phyloP scores from a whole-genome alignment of 164 flowering plant species.

The Tetrastigma voinierianum region DNA sequence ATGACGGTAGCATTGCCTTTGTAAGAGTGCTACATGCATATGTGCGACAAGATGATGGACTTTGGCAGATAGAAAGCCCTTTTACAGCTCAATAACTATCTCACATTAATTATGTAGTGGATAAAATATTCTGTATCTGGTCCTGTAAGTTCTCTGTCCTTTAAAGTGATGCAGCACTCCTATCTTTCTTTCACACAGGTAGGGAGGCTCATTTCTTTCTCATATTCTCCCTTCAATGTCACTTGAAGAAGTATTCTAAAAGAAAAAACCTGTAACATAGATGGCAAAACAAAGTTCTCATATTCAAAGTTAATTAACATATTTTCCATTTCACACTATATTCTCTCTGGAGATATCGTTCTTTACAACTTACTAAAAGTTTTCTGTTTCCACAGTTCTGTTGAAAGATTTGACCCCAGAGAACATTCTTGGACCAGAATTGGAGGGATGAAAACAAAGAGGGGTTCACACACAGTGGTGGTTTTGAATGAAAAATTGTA shows the following conservation, averaged over 20 bases:
- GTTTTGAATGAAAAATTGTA: conserved; percentile 72
- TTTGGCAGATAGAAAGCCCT: too few species aligned
- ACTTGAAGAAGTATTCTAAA: too few species aligned
- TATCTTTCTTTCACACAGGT: background rate
- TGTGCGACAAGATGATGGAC: too few species aligned
- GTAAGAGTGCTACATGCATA: too few species aligned
- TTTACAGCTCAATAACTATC: too few species aligned
- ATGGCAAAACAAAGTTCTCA: background rate
- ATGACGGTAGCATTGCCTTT: too few species aligned
- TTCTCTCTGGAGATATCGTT: background rate
- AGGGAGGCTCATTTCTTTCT: conserved; percentile 3
- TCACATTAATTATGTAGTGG: too few species aligned
- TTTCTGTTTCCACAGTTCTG: conserved; percentile 48
- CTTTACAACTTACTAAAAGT: background rate
- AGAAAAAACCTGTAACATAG: too few species aligned
- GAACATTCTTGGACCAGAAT: too few species aligned
- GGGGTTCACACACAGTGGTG: too few species aligned
- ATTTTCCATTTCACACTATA: background rate
- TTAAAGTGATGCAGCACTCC: background rate
- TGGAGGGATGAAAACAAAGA: too few species aligned
- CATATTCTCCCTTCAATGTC: too few species aligned
- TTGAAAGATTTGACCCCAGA: conserved; percentile 65
- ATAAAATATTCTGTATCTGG: background rate
- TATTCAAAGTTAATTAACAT: background rate
- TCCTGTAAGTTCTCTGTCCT: background rate